Evolutionary conservation across 2,329 filamentous ascomycete species (phyloP).

Genomic region (Diaporthe humulicola): DNA sequence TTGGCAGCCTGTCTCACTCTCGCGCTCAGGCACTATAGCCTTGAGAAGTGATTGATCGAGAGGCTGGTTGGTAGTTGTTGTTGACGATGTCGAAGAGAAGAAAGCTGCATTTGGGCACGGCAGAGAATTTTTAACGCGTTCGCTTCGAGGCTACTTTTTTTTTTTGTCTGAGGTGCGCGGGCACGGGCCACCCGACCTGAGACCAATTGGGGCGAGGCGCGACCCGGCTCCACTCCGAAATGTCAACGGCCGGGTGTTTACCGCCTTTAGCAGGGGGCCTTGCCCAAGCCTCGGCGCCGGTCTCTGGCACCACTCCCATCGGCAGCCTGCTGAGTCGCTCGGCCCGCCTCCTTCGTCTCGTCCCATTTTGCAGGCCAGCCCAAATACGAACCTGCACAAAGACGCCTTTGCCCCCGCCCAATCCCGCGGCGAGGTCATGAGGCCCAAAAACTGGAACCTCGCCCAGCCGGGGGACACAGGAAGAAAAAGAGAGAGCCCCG

Average conservation of each 20-base stretch:
- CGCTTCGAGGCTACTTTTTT: slow-evolving; percentile 13
- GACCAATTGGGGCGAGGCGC: slow-evolving; percentile 1
- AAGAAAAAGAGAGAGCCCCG: not conserved
- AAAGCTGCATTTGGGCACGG: not conserved
- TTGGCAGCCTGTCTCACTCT: not conserved
- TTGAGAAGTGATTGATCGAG: slow-evolving; percentile 2
- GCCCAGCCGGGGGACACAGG: not conserved
- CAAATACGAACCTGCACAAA: not conserved
- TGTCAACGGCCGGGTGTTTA: slow-evolving; percentile 16
- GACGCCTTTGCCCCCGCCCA: not conserved
- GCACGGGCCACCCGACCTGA: slow-evolving; percentile 30
- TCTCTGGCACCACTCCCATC: not conserved
- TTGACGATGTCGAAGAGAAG: slow-evolving; percentile 1
- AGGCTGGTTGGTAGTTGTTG: not conserved
- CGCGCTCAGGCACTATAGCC: not conserved
- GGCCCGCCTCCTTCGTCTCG: not conserved
- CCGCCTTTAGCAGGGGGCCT: slow-evolving; percentile 10
- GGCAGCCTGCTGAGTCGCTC: slow-evolving; percentile 20
- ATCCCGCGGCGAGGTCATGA: not conserved
- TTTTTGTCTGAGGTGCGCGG: slow-evolving; percentile 15
- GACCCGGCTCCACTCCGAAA: slow-evolving; percentile 10
- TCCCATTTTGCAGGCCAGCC: not conserved
- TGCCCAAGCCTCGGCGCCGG: slow-evolving; percentile 8
- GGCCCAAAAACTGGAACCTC: not conserved
- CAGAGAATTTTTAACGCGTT: slow-evolving; percentile 22